Percentiles rank a stretch among this genome's conserved stretches.
Evolutionary conservation across 768 basidiomycete species (phyloP).

Genomic region (Suillus cothurnatus): DNA sequence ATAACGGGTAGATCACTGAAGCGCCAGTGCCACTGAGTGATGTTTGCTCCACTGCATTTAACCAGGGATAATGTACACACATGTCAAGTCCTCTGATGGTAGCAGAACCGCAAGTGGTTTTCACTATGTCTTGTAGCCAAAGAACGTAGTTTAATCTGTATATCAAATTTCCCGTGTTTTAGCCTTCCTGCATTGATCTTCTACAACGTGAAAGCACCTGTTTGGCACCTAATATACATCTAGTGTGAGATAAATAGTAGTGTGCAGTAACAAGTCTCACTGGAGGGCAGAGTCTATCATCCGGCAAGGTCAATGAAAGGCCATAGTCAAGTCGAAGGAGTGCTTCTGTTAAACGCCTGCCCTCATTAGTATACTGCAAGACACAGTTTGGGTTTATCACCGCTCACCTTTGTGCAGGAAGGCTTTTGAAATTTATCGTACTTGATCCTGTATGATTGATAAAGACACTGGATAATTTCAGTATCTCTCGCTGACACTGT

Average conservation of each 20-base stretch:
- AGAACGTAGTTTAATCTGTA: conserved; percentile 83
- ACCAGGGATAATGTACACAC: conserved; percentile 42
- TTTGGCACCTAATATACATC: conserved; percentile 62
- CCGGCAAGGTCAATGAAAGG: conserved; percentile 60
- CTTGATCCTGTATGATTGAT: conserved; percentile 30
- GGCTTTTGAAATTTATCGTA: conserved; percentile 76
- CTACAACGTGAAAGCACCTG: conserved; percentile 42
- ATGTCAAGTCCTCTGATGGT: conserved; percentile 65
- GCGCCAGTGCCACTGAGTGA: conserved; percentile 83
- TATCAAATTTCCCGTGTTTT: not conserved
- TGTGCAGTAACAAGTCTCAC: conserved; percentile 43
- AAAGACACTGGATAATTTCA: conserved; percentile 22
- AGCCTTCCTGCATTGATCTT: not conserved
- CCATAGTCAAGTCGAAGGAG: conserved; percentile 76
- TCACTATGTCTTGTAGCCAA: conserved; percentile 76
- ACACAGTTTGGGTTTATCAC: not conserved
- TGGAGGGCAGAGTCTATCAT: conserved; percentile 83
- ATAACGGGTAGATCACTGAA: conserved; percentile 85
- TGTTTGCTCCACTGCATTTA: not conserved
- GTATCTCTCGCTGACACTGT: not conserved
- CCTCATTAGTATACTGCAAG: conserved; percentile 16
- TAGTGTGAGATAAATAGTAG: not conserved
- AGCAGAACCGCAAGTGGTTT: conserved; percentile 22
- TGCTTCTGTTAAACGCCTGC: conserved; percentile 77
- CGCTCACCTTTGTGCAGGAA: conserved; percentile 65